Evolutionary conservation across 192 early-diverging fungal genomes (phyloP).

Genomic region (Coemansia sp.): DNA sequence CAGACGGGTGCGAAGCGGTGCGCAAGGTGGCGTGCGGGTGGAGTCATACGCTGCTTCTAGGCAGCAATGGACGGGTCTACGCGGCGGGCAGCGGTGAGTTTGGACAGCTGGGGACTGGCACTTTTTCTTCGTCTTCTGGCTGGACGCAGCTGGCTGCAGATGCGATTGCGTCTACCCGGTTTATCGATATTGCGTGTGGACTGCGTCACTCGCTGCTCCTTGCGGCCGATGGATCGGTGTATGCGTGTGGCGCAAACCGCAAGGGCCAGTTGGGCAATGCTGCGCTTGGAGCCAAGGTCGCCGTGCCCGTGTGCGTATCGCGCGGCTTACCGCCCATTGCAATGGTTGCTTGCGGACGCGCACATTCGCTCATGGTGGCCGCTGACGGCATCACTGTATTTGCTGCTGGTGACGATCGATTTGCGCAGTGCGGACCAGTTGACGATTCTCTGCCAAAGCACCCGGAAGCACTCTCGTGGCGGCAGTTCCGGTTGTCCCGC

Average conservation of each 20-base stretch:
- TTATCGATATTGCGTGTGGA: slow-evolving; percentile 62
- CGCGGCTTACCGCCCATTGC: slow-evolving; percentile 37
- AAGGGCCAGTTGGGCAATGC: slow-evolving; percentile 61
- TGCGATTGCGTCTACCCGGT: background rate
- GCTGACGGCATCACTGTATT: slow-evolving; percentile 47
- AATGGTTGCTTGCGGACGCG: slow-evolving; percentile 66
- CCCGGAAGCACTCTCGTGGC: slow-evolving; percentile 6
- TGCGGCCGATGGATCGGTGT: slow-evolving; percentile 42
- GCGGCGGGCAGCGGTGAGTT: slow-evolving; percentile 28
- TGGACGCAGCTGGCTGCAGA: background rate
- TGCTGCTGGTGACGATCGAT: slow-evolving; percentile 64
- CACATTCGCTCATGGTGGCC: slow-evolving; percentile 60
- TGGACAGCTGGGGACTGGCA: slow-evolving; percentile 33
- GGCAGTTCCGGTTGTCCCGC: slow-evolving; percentile 12
- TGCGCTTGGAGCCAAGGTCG: background rate
- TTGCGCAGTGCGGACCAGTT: slow-evolving; percentile 61
- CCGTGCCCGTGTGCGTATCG: slow-evolving; percentile 9
- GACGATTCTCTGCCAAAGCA: background rate
- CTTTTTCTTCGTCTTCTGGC: background rate
- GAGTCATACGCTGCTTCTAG: slow-evolving; percentile 48
- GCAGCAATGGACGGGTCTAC: slow-evolving; percentile 16
- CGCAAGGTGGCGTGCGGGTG: slow-evolving; percentile 45
- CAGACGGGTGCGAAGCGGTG: background rate
- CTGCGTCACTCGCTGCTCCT: slow-evolving; percentile 66
- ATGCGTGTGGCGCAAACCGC: slow-evolving; percentile 67